Evolutionary conservation across 331 rosid species (phyloP).

Genomic region (Quercus lobata): DNA sequence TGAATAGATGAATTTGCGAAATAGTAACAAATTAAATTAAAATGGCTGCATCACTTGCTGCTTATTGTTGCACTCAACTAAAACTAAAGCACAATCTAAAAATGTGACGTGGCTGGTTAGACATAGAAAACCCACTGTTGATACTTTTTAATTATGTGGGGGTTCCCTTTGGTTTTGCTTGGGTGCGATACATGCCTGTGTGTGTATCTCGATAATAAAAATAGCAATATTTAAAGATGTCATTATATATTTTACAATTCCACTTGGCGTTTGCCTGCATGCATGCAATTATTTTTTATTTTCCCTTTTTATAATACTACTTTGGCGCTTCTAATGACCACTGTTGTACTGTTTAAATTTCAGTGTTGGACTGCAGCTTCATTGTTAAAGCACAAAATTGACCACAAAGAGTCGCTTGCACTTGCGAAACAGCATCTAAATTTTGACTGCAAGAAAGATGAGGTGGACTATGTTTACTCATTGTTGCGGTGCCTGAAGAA

Average conservation of each 20-base stretch:
- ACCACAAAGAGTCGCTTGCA: slow-evolving; percentile 47
- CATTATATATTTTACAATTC: background rate
- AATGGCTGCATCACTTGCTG: too few relatives aligned
- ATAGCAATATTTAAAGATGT: background rate
- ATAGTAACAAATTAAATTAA: too few relatives aligned
- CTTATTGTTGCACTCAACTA: too few relatives aligned
- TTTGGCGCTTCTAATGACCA: slow-evolving; percentile 8
- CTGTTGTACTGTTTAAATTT: slow-evolving; percentile 24
- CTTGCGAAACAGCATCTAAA: slow-evolving; percentile 63
- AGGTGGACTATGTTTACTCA: slow-evolving; percentile 52
- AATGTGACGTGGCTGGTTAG: too few relatives aligned
- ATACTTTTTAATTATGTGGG: too few relatives aligned
- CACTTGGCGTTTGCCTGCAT: background rate
- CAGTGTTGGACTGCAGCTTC: slow-evolving; percentile 86
- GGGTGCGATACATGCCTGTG: too few relatives aligned
- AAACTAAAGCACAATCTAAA: too few relatives aligned
- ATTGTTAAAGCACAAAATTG: slow-evolving; percentile 50
- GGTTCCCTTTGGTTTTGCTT: too few relatives aligned
- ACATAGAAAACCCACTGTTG: too few relatives aligned
- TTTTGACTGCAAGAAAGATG: slow-evolving; percentile 60
- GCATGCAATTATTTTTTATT: background rate
- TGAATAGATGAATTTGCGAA: too few relatives aligned
- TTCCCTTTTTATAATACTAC: background rate
- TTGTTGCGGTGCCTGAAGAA: slow-evolving; percentile 64
- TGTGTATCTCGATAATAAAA: background rate